Conservation (phyloP, 2,329 filamentous ascomycete genomes). For the Aspergillus clavatus region DNA sequence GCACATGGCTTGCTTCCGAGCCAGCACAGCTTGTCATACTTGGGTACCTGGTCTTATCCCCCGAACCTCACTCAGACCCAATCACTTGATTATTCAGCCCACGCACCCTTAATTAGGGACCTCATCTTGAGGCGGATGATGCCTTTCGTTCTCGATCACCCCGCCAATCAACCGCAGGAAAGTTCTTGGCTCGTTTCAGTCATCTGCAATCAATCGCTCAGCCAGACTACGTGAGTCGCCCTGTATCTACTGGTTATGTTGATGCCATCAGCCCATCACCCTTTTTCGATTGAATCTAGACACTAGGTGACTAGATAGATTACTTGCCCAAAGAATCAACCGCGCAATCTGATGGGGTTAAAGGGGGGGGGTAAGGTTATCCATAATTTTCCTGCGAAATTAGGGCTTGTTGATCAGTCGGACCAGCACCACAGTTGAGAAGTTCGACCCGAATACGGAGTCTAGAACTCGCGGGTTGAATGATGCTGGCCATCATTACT, state of each 20-base stretch:
- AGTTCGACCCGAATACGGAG: slow-evolving; percentile 7
- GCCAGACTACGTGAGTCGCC: no score
- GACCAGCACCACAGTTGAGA: slow-evolving; percentile 10
- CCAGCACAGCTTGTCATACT: no score
- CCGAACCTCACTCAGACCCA: not conserved
- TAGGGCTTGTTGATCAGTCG: slow-evolving; percentile 16
- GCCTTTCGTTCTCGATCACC: not conserved
- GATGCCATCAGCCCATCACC: no score
- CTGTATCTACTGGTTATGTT: no score
- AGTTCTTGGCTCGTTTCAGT: not conserved
- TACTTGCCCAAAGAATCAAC: no score
- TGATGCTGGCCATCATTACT: no score
- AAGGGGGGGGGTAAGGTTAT: no score
- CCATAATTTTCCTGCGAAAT: slow-evolving; percentile 10
- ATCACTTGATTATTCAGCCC: not conserved
- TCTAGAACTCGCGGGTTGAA: slow-evolving; percentile 6
- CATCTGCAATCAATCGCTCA: not conserved
- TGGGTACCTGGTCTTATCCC: not conserved
- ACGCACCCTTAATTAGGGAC: not conserved
- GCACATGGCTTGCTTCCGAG: no score
- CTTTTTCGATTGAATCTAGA: no score
- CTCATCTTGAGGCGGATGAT: not conserved
- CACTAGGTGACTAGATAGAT: no score
- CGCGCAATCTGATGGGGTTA: not conserved
- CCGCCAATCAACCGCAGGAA: not conserved